phyloP scores from a whole-genome alignment of 1,284 basidiomycete species.

The Leccinum insolens region DNA sequence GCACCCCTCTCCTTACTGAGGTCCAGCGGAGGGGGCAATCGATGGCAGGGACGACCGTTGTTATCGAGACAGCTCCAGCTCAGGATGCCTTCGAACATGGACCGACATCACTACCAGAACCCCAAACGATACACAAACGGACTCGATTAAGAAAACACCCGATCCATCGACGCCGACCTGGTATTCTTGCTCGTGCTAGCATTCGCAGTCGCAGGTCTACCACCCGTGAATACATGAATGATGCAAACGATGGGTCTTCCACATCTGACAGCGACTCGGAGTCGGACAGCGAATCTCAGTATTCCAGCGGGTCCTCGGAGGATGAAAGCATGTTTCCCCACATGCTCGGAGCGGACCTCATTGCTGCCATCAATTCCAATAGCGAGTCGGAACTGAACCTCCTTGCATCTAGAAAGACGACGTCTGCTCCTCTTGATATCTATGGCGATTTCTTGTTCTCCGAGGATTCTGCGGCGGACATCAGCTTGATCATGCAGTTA shows the following conservation, averaged over 20 bases:
- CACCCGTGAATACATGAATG: neutral
- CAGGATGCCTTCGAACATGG: neutral
- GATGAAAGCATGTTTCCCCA: constrained; percentile 27
- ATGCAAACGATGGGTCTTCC: constrained; percentile 9
- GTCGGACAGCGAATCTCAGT: constrained; percentile 21
- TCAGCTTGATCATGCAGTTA: constrained; percentile 28
- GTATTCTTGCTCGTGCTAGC: constrained; percentile 26
- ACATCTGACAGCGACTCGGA: constrained; percentile 25
- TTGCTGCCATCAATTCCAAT: constrained; percentile 32
- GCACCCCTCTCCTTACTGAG: constrained; percentile 6
- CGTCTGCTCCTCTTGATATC: neutral
- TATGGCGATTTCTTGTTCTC: constrained; percentile 19
- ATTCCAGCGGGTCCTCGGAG: constrained; percentile 25
- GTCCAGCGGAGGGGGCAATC: neutral
- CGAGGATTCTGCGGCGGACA: constrained; percentile 23
- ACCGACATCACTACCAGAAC: neutral
- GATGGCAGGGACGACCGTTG: neutral
- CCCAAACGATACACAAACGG: neutral
- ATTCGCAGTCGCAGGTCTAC: constrained; percentile 23
- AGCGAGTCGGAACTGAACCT: constrained; percentile 30
- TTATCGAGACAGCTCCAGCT: neutral
- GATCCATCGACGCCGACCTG: constrained; percentile 11
- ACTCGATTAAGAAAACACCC: neutral
- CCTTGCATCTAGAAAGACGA: neutral
- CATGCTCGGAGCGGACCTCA: constrained; percentile 32